Evolutionary conservation across 257 asterid genomes (phyloP).

Genomic region (Solanum habrochaites): DNA sequence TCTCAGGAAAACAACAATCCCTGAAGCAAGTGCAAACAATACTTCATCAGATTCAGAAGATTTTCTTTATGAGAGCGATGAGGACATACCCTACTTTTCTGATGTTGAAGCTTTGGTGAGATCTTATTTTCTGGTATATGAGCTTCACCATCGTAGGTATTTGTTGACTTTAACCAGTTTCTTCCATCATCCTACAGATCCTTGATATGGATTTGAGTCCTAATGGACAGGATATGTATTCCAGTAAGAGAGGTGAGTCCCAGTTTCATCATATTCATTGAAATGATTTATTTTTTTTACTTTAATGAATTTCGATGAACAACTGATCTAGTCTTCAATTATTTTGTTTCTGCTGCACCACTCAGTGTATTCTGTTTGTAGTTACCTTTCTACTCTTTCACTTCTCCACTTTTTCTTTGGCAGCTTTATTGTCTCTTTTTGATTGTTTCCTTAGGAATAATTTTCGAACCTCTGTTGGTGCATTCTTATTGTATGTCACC

Average conservation of each 20-base stretch:
- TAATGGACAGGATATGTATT: constrained; percentile 27
- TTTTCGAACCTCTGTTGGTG: background rate
- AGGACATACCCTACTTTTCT: constrained; percentile 56
- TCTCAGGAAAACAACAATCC: constrained; percentile 3
- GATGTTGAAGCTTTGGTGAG: constrained; percentile 83
- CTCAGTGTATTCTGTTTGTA: background rate
- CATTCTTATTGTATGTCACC: background rate
- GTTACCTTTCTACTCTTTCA: background rate
- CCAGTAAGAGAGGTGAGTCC: constrained; percentile 47
- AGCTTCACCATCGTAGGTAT: background rate
- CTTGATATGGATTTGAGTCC: constrained; percentile 77
- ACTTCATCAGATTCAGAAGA: constrained; percentile 36
- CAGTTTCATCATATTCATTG: background rate
- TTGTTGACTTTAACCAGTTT: background rate
- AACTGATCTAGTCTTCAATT: background rate
- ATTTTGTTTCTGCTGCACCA: background rate
- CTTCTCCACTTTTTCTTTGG: background rate
- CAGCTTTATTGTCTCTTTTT: background rate
- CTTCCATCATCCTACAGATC: constrained; percentile 45
- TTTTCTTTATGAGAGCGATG: constrained; percentile 34
- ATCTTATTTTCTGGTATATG: constrained; percentile 1
- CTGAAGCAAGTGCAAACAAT: constrained; percentile 7
- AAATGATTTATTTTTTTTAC: background rate
- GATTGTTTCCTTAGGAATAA: background rate
- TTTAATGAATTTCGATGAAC: background rate